These are phyloP conservation scores for Lodderomyces pseudojiufengensis DNA, from an alignment of 1,139 yeast species.

Conservation along the genomic window DNA sequence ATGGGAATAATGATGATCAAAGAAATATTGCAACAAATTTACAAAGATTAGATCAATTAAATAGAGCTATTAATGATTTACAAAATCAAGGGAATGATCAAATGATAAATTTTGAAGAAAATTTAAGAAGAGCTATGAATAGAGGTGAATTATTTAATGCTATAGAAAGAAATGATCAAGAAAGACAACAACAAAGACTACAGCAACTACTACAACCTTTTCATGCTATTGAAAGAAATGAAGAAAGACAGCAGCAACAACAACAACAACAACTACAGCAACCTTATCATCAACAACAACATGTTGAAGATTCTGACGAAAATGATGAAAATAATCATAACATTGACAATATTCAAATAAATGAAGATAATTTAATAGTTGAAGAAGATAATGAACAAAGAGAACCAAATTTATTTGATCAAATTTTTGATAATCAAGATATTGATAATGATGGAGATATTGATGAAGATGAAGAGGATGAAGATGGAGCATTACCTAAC, in stretches of 20 bases:
- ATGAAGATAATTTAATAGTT: too few relatives aligned
- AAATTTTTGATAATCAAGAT: slow-evolving; percentile 3
- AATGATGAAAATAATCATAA: too few relatives aligned
- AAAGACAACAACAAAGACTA: neutral
- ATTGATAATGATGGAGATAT: slow-evolving; percentile 7
- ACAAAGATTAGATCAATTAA: slow-evolving; percentile 27
- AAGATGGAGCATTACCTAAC: slow-evolving; percentile 13
- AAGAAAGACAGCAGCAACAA: neutral
- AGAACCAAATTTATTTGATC: too few relatives aligned
- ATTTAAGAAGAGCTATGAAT: slow-evolving; percentile 20
- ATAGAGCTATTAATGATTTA: slow-evolving; percentile 30
- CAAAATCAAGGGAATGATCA: slow-evolving; percentile 17
- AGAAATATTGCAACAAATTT: slow-evolving; percentile 22
- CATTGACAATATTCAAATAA: too few relatives aligned
- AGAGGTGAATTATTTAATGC: slow-evolving; percentile 10
- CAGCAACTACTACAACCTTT: too few relatives aligned
- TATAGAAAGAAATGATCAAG: slow-evolving; percentile 1
- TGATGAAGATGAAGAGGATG: slow-evolving; percentile 11
- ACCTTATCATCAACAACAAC: neutral
- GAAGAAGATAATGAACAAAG: too few relatives aligned
- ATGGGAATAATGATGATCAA: slow-evolving; percentile 14
- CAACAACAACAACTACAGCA: neutral
- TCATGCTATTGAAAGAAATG: neutral
- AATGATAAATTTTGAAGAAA: slow-evolving; percentile 16
- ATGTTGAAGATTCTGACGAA: neutral